Percentiles rank a stretch among this genome's conserved stretches.
These are phyloP conservation scores for Aspergillus arachidicola DNA, from an alignment of 2,329 filamentous ascomycete species.

Conservation along the genomic window DNA sequence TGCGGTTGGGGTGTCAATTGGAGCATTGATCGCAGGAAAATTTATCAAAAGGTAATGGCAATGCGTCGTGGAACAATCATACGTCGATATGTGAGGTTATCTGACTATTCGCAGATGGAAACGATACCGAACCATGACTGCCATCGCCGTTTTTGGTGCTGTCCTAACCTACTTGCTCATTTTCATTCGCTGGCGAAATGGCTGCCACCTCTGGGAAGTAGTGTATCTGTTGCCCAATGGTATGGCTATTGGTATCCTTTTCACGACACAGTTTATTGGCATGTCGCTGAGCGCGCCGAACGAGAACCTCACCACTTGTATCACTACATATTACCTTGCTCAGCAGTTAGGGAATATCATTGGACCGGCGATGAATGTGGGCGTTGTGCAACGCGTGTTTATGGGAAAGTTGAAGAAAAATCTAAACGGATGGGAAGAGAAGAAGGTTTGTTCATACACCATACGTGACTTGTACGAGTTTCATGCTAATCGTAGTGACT, in stretches of 20 bases:
- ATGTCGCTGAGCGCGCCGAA: constrained; percentile 16
- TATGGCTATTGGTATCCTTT: constrained; percentile 15
- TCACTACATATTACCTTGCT: constrained; percentile 23
- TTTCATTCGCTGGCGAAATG: constrained; percentile 21
- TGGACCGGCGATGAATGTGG: constrained; percentile 16
- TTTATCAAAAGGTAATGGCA: constrained; percentile 18
- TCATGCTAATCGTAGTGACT: not conserved
- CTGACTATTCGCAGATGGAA: not conserved
- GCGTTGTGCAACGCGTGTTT: constrained; percentile 20
- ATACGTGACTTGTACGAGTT: not conserved
- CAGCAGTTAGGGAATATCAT: constrained; percentile 27
- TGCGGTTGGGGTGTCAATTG: constrained; percentile 13
- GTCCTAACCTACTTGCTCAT: constrained; percentile 15
- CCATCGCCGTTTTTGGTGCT: not conserved
- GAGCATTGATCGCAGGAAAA: constrained; percentile 11
- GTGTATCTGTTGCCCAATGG: not conserved
- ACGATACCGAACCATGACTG: constrained; percentile 11
- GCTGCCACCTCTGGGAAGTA: constrained; percentile 15
- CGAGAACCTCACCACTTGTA: constrained; percentile 8
- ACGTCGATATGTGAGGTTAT: not conserved
- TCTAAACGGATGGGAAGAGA: not conserved
- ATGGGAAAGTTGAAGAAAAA: constrained; percentile 1
- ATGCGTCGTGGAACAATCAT: not conserved
- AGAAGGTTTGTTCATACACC: constrained; percentile 1
- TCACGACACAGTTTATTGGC: constrained; percentile 23